phyloP scores from a whole-genome alignment of 73 alveolate species.

The Uronychia binucleata region DNA sequence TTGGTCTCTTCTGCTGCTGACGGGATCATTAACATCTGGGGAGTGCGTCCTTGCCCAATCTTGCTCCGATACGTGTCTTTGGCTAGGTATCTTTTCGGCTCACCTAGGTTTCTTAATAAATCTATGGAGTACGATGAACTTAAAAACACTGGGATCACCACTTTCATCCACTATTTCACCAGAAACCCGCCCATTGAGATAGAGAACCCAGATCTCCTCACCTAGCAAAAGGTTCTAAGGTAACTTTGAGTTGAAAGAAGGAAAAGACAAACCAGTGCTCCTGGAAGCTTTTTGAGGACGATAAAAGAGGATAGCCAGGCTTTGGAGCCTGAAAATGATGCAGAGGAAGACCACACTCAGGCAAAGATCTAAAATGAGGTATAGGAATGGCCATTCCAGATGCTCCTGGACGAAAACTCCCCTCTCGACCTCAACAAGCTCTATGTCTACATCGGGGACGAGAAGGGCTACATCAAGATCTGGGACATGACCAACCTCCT shows the following conservation, averaged over 20 bases:
- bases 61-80: constrained; percentile 34
- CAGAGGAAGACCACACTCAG: neutral
- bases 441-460: constrained; percentile 31
- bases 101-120: neutral
- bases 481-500: constrained; percentile 44
- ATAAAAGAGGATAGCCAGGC: neutral
- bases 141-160: neutral
- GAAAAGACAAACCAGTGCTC: too few relatives aligned
- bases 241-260: too few relatives aligned
- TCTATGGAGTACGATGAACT: neutral
- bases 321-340: neutral
- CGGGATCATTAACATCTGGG: constrained; percentile 32
- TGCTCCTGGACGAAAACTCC: neutral
- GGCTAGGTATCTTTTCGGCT: constrained; percentile 16
- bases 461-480: constrained; percentile 34
- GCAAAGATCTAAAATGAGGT: neutral
- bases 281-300: neutral
- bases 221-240: too few relatives aligned
- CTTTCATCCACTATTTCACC: neutral
- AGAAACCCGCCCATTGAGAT: neutral
- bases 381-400: too few relatives aligned
- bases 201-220: neutral
- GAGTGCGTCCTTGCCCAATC: constrained; percentile 33
- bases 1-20: constrained; percentile 15
- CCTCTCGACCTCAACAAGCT: neutral